phyloP scores from a whole-genome alignment of 2,329 filamentous ascomycete species.

The Delphinella strobiligena region DNA sequence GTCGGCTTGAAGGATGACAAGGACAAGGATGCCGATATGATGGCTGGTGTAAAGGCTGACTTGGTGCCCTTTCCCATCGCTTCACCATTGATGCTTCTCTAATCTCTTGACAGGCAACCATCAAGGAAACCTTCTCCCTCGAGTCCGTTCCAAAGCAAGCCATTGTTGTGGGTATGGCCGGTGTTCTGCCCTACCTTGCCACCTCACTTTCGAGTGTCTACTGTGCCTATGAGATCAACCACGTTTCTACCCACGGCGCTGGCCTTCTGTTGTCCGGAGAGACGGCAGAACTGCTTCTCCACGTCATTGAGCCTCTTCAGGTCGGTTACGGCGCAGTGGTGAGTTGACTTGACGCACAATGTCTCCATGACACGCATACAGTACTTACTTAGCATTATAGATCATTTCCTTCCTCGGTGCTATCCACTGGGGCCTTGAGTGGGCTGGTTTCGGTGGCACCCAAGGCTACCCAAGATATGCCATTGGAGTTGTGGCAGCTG shows the following conservation, averaged over 20 bases:
- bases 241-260: conserved; percentile 47
- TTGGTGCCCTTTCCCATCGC: conserved; percentile 14
- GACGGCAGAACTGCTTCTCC: conserved; percentile 58
- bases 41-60: conserved; percentile 30
- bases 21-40: conserved; percentile 30
- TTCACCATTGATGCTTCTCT: conserved; percentile 9
- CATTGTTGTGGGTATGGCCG: conserved; percentile 39
- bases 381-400: conserved; percentile 26
- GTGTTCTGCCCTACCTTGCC: conserved; percentile 53
- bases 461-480: conserved; percentile 71
- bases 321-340: conserved; percentile 81
- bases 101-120: conserved; percentile 26
- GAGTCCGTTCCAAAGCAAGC: conserved; percentile 34
- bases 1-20: conserved; percentile 21
- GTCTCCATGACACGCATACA: background rate
- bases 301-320: conserved; percentile 73
- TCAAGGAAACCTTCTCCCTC: conserved; percentile 37
- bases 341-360: conserved; percentile 23
- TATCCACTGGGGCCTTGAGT: conserved; percentile 88
- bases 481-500: conserved; percentile 68
- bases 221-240: conserved; percentile 72
- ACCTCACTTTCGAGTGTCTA: conserved; percentile 76
- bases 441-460: conserved; percentile 52
- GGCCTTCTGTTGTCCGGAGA: conserved; percentile 56
- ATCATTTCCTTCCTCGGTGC: conserved; percentile 91